Conservation (phyloP, 2,329 filamentous ascomycete genomes). For the Hypoxylon sp. region DNA sequence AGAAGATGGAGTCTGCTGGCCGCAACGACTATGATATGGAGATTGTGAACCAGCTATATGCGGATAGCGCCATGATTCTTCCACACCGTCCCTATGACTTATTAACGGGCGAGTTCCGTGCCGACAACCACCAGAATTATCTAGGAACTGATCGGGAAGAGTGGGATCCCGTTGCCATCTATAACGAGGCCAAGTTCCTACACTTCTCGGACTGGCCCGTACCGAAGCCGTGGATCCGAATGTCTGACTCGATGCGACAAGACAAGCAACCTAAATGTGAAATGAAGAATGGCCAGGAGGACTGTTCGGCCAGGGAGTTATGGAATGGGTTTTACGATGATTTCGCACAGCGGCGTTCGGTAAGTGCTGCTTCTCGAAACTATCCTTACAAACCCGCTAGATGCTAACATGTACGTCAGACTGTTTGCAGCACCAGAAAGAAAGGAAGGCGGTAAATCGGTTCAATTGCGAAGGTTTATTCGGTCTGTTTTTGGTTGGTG, state of each 20-base stretch:
- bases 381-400: background rate
- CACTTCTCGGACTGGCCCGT: constrained; percentile 82
- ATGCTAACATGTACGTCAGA: constrained; percentile 30
- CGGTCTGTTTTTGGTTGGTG: constrained; percentile 25
- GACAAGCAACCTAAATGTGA: constrained; percentile 55
- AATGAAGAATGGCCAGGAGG: constrained; percentile 49
- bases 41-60: constrained; percentile 74
- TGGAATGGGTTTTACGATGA: constrained; percentile 57
- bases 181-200: constrained; percentile 74
- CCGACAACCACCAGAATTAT: constrained; percentile 63
- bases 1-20: constrained; percentile 53
- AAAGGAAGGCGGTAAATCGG: constrained; percentile 35
- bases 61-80: constrained; percentile 70
- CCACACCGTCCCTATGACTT: constrained; percentile 75
- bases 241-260: constrained; percentile 48
- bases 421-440: constrained; percentile 36
- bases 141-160: constrained; percentile 58
- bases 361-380: constrained; percentile 36
- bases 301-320: constrained; percentile 53
- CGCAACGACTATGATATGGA: constrained; percentile 74
- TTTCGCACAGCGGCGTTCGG: constrained; percentile 52
- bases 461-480: background rate
- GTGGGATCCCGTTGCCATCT: constrained; percentile 70
- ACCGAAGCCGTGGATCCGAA: constrained; percentile 68
- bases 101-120: constrained; percentile 74